These are phyloP conservation scores for Colletotrichum kahawae DNA, from an alignment of 2,329 filamentous ascomycete genomes.

Conservation along the genomic window DNA sequence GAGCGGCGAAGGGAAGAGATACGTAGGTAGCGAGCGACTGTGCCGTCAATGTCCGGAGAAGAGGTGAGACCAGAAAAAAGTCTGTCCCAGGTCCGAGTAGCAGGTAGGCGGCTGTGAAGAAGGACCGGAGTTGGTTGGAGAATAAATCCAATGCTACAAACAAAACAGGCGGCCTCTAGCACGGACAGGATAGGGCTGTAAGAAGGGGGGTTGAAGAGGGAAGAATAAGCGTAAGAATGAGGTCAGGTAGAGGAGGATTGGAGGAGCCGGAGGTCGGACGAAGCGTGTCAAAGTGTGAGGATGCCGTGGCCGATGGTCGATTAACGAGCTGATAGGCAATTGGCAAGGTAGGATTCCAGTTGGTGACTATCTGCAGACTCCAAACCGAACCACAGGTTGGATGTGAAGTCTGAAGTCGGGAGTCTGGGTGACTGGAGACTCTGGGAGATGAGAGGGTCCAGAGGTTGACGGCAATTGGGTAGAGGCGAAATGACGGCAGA, in stretches of 20 bases:
- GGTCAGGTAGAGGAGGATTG: background rate
- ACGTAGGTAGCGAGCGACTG: background rate
- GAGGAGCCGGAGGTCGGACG: background rate
- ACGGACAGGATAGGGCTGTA: conserved; percentile 2
- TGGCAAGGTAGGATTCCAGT: background rate
- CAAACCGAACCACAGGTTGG: background rate
- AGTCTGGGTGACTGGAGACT: background rate
- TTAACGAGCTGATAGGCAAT: background rate
- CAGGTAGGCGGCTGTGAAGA: background rate
- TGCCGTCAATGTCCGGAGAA: background rate
- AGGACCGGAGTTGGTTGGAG: background rate
- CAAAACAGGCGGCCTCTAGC: background rate
- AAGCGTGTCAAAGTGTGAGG: background rate
- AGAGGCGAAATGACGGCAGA: conserved; percentile 20
- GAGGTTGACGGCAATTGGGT: conserved; percentile 6
- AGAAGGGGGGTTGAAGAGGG: background rate
- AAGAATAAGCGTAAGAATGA: background rate
- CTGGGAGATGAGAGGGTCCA: conserved; percentile 14
- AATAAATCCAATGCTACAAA: background rate
- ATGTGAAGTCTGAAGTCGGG: background rate
- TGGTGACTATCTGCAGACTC: background rate
- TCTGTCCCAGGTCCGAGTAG: background rate
- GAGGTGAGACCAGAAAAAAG: background rate
- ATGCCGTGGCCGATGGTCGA: background rate
- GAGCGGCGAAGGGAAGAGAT: background rate